These are phyloP conservation scores for Rhizoclosmatium hyalinum DNA, from an alignment of 371 early-diverging fungal species.

Conservation along the genomic window DNA sequence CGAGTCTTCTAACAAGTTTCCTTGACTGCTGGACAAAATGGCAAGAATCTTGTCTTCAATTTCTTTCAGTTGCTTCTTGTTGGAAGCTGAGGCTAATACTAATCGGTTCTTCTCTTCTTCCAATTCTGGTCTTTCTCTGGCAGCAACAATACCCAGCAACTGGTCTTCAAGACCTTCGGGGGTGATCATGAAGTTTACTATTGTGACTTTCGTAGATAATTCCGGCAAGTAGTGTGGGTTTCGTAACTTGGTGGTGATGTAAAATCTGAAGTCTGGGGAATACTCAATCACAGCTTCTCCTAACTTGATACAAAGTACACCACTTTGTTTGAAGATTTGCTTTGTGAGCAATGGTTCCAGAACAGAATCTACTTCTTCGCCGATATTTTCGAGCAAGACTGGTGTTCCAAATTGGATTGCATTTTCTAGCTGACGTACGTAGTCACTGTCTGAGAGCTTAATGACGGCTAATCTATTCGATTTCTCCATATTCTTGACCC, in stretches of 20 bases:
- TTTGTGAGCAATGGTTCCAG: constrained; percentile 60
- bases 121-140: constrained; percentile 62
- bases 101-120: constrained; percentile 65
- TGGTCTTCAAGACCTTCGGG: constrained; percentile 67
- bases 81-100: constrained; percentile 56
- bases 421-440: constrained; percentile 59
- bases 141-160: constrained; percentile 62
- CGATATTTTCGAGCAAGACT: constrained; percentile 60
- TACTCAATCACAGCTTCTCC: constrained; percentile 64
- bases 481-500: constrained; percentile 67
- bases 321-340: constrained; percentile 62
- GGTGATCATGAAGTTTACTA: constrained; percentile 68
- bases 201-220: constrained; percentile 64
- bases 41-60: constrained; percentile 64
- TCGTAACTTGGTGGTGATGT: constrained; percentile 62
- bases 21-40: constrained; percentile 59
- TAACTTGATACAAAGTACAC: constrained; percentile 58
- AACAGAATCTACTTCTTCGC: constrained; percentile 63
- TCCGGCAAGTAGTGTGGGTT: constrained; percentile 69
- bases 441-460: constrained; percentile 60
- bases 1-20: constrained; percentile 61
- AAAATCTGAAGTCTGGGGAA: constrained; percentile 60
- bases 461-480: constrained; percentile 53
- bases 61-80: constrained; percentile 65
- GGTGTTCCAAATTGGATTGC: constrained; percentile 65